Evolutionary conservation across 2,329 filamentous ascomycete species (phyloP).

Genomic region (Dryadomyces quercus-mongolicae): DNA sequence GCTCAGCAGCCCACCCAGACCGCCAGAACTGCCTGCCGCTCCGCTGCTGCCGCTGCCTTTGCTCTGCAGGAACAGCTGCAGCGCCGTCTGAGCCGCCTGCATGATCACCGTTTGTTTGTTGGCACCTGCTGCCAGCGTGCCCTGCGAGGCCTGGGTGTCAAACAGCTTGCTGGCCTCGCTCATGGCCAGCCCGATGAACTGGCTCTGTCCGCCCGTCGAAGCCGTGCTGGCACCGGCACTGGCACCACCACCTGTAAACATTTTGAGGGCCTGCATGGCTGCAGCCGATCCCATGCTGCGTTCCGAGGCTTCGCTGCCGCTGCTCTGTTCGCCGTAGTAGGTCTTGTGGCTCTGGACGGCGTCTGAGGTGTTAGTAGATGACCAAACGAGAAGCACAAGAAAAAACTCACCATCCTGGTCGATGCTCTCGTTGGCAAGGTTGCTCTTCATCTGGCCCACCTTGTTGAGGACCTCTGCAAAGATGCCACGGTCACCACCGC

Average conservation of each 20-base stretch:
- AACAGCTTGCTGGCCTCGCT: slow-evolving; percentile 70
- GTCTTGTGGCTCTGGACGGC: slow-evolving; percentile 66
- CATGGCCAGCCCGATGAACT: slow-evolving; percentile 80
- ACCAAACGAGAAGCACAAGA: too few species aligned
- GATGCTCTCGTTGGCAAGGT: slow-evolving; percentile 30
- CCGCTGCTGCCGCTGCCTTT: slow-evolving; percentile 41
- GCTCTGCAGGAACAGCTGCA: slow-evolving; percentile 86
- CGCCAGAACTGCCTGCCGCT: slow-evolving; percentile 34
- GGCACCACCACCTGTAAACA: slow-evolving; percentile 49
- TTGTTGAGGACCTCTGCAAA: slow-evolving; percentile 36
- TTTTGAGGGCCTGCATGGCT: slow-evolving; percentile 70
- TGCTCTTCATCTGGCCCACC: slow-evolving; percentile 36
- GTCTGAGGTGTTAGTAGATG: slow-evolving; percentile 27
- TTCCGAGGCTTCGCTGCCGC: slow-evolving; percentile 34
- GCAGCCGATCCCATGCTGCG: slow-evolving; percentile 56
- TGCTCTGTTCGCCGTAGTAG: slow-evolving; percentile 47
- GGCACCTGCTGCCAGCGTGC: slow-evolving; percentile 41
- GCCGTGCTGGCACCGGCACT: slow-evolving; percentile 21
- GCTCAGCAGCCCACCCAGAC: slow-evolving; percentile 26
- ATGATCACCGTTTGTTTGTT: slow-evolving; percentile 74
- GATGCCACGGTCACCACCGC: slow-evolving; percentile 34
- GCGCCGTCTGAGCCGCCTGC: slow-evolving; percentile 70
- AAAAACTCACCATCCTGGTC: slow-evolving; percentile 35
- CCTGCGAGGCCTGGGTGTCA: slow-evolving; percentile 42
- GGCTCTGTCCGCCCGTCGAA: slow-evolving; percentile 46